Evolutionary conservation across 2,329 filamentous ascomycete genomes (phyloP), one percentile per base, ranked within the genome.

Genomic region (Chaetomium sp.): DNA sequence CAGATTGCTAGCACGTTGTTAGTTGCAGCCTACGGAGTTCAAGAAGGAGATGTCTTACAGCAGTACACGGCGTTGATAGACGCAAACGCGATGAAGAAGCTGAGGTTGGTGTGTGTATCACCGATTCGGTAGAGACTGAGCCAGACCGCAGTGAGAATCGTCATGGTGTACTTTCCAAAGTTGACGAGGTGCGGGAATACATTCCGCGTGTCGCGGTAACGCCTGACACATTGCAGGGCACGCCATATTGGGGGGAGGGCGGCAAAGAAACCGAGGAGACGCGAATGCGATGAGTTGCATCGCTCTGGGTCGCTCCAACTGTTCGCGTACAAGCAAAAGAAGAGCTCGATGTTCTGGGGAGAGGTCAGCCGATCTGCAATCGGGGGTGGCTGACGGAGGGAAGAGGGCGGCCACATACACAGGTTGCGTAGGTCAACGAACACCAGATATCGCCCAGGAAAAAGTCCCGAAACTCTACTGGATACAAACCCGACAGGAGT

Each of bases 381-480:
- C 45, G 7, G 2, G 23, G 23, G 10, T 47, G 4, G 27, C 6
- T 4, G 50, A 57, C 1, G 12, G 12, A 47, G 3, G 13, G n/a
- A 19, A 54, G 5, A 9, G 19, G 4, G 19, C 3, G 19, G 29
- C 2, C 7, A 85, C 90, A 80, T 82, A 94, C 91, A 66, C 91
- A 90, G 77, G 92, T 91, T 19, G 90, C 85, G 76, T 99, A 99
- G 6, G 93, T 96, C 63, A 96, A 82, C 2, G 95, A 98, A 77
- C 94, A 98, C 77, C 96, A 97, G 83, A 98, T 97, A 75, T 99
- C 95, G 60, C 95, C 95, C 0, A 98, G 84, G 77, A 97, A 98
- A 79, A 99, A 98, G 77, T 99, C 95, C 64, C 93, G 87, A 75
- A 98, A 99, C 75, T 98, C 94, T 57, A 99, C 95, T 1, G 92